Evolutionary conservation across 208 protist species (phyloP).

Genomic region (Crithidia brevicula): DNA sequence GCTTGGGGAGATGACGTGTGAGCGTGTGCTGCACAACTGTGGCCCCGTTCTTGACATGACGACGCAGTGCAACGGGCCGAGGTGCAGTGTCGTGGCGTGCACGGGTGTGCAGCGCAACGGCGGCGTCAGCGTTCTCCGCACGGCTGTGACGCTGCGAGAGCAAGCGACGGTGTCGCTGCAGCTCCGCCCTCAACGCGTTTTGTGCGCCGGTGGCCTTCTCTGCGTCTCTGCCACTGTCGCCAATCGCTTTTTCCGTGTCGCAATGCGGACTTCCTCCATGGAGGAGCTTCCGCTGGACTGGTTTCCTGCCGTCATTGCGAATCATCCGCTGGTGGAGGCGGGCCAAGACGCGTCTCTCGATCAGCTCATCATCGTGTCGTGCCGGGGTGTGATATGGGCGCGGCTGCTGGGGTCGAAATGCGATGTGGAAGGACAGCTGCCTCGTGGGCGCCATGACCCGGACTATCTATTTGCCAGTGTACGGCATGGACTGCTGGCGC

Average conservation of each 20-base stretch:
- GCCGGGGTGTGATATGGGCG: conserved; percentile 21
- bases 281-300: background rate
- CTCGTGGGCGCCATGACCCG: background rate
- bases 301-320: conserved; percentile 7
- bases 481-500: conserved; percentile 10
- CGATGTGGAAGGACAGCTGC: conserved; percentile 19
- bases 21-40: conserved; percentile 59
- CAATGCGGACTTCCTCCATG: conserved; percentile 5
- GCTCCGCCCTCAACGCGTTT: conserved; percentile 12
- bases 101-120: conserved; percentile 67
- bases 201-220: conserved; percentile 29
- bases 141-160: conserved; percentile 57
- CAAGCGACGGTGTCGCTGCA: conserved; percentile 13
- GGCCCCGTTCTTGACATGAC: conserved; percentile 80
- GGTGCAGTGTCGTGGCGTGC: conserved; percentile 66
- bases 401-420: background rate
- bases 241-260: conserved; percentile 29
- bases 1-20: conserved; percentile 32
- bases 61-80: conserved; percentile 44
- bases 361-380: conserved; percentile 15
- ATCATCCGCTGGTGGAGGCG: conserved; percentile 13
- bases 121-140: conserved; percentile 70
- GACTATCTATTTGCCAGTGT: conserved; percentile 18
- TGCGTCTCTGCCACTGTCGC: conserved; percentile 2
- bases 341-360: conserved; percentile 5